phyloP scores from a whole-genome alignment of 1,139 yeast genomes.

The Blastobotrys aristatus region DNA sequence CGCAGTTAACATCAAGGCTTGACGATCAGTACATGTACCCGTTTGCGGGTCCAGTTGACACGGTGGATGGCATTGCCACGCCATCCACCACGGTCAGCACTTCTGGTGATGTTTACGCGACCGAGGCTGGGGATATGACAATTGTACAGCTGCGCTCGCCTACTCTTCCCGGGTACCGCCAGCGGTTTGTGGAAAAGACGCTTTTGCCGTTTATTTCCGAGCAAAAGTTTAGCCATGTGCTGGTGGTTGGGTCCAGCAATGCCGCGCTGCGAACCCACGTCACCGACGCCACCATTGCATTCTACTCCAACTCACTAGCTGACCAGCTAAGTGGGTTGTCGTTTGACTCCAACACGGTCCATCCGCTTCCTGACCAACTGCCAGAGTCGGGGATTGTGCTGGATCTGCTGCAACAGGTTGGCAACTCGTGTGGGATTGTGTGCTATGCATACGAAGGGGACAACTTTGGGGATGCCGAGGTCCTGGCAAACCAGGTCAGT shows the following conservation, averaged over 20 bases:
- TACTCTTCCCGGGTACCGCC: slow-evolving; percentile 58
- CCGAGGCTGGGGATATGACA: slow-evolving; percentile 34
- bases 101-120: slow-evolving; percentile 21
- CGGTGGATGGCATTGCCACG: slow-evolving; percentile 39
- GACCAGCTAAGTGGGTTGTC: slow-evolving; percentile 23
- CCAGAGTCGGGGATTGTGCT: slow-evolving; percentile 32
- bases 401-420: slow-evolving; percentile 23
- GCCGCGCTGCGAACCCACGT: slow-evolving; percentile 36
- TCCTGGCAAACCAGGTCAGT: slow-evolving; percentile 43
- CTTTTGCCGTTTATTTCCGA: slow-evolving; percentile 46
- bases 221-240: slow-evolving; percentile 42
- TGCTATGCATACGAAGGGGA: slow-evolving; percentile 85
- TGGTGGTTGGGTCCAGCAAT: slow-evolving; percentile 69
- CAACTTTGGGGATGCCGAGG: slow-evolving; percentile 66
- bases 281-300: slow-evolving; percentile 15
- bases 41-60: slow-evolving; percentile 74
- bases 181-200: slow-evolving; percentile 49
- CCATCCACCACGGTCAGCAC: slow-evolving; percentile 47
- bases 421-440: slow-evolving; percentile 24
- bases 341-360: slow-evolving; percentile 14
- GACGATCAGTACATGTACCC: slow-evolving; percentile 68
- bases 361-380: slow-evolving; percentile 18
- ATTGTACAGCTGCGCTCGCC: slow-evolving; percentile 83
- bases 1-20: slow-evolving; percentile 49
- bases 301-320: slow-evolving; percentile 18